Percentiles rank a stretch among this genome's conserved stretches.
Conservation (phyloP, 257 asterid species). For the Rubia yunnanensis region DNA sequence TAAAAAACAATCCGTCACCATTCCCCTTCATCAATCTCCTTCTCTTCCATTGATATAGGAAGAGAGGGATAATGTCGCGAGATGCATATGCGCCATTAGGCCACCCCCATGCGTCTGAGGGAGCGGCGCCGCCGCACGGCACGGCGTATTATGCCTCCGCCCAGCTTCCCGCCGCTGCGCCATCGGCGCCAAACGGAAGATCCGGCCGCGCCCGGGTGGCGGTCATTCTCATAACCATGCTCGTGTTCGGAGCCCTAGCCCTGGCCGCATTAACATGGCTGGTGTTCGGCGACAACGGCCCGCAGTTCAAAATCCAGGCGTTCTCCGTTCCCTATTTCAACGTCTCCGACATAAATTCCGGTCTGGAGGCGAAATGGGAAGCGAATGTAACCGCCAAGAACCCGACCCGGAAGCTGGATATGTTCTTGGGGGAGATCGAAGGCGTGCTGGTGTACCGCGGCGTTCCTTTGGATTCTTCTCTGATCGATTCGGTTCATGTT, state of each 20-base stretch:
- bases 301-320: slow-evolving; percentile 10
- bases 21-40: background rate
- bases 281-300: slow-evolving; percentile 2
- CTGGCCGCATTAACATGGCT: slow-evolving; percentile 4
- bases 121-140: slow-evolving; percentile 2
- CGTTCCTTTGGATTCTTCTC: background rate
- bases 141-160: slow-evolving; percentile 9
- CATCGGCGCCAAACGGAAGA: background rate
- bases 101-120: background rate
- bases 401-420: slow-evolving; percentile 9
- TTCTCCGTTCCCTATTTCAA: slow-evolving; percentile 19
- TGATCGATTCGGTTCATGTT: slow-evolving; percentile 8
- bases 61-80: slow-evolving; percentile 6
- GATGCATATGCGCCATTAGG: slow-evolving; percentile 10
- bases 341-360: background rate
- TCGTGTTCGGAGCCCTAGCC: slow-evolving; percentile 6
- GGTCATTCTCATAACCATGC: background rate
- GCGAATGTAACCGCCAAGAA: slow-evolving; percentile 1
- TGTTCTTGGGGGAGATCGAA: slow-evolving; percentile 9
- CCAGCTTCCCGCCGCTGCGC: slow-evolving; percentile 4
- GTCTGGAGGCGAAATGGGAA: slow-evolving; percentile 14
- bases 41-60: slow-evolving; percentile 2
- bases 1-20: too few relatives aligned
- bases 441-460: slow-evolving; percentile 12
- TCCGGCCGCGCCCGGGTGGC: slow-evolving; percentile 4